Base-by-base conservation (phyloP, 148 eudicot species). In the Simmondsia chinensis region DNA sequence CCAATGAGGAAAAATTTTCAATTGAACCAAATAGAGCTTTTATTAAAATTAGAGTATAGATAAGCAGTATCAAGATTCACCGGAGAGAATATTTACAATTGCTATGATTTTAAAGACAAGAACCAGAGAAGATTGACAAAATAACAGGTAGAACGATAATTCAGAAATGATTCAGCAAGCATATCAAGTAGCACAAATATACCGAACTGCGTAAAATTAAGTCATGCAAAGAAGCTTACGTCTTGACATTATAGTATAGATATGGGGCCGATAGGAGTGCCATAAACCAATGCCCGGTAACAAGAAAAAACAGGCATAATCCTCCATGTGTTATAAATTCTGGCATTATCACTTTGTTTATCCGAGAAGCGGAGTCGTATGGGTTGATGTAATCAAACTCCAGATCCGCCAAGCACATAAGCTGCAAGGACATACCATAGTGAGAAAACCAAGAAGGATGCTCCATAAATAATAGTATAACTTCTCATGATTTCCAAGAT, bases 341-440 rank as follows among this genome's bases (percentile, higher is more conserved):
- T 0, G 95, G 97, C 46, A 89, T 35, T 18, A 89, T 52, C 54
- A 72, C 74, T 48, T 48, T 56, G 70, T 89, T 89, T 56, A 89
- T 84, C 64, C 95, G 77, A 50, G 77, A 48, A 17, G 97, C 88
- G 2, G 97, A 71, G 48, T 89, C 97, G 45, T 89, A 89, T 12
- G 97, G 95, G 58, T 89, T 89, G 56, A 85, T 79, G 63, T 85
- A 85, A 74, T 89, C 97, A 21, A 81, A 85, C 70, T 89, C 97
- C 54, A 89, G 75, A 79, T 89, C 97, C 8, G 95, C 80, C 78
- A 89, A 79, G 73, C 94, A 81, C 93, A 89, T 70, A 1, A 89
- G 76, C 97, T 89, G 95, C 80, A 78, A 33, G 12, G 56, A 35
- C 56, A 9, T 48, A 39, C 9, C 12, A 11, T 7, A 36, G 46